These are phyloP conservation scores for Ramularia endophylla DNA, from an alignment of 2,329 filamentous ascomycete species.

Conservation along the genomic window DNA sequence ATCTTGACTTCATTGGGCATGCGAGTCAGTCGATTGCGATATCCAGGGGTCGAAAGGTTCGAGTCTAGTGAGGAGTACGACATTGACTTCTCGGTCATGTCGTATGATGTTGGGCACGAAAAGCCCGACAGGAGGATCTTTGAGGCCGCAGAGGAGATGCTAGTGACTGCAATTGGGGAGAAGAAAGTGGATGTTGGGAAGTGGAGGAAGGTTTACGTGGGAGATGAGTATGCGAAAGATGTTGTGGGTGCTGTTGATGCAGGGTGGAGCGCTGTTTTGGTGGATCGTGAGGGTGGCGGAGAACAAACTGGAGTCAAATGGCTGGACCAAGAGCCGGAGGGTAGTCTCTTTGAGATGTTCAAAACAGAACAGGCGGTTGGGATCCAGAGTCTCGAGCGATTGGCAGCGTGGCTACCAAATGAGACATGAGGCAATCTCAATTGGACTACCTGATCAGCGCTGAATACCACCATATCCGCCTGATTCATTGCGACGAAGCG, in stretches of 20 bases:
- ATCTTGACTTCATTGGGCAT: conserved; percentile 52
- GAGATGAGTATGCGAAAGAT: conserved; percentile 50
- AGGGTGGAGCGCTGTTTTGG: conserved; percentile 43
- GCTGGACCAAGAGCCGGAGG: conserved; percentile 15
- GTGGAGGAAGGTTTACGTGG: conserved; percentile 46
- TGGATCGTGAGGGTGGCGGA: conserved; percentile 32
- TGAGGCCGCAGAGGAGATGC: conserved; percentile 45
- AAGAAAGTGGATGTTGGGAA: conserved; percentile 30
- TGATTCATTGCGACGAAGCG: conserved; percentile 43
- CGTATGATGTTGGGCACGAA: conserved; percentile 56
- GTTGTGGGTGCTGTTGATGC: conserved; percentile 42
- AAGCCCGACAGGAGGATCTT: conserved; percentile 57
- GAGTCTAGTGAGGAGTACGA: conserved; percentile 24
- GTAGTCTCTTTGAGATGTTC: conserved; percentile 15
- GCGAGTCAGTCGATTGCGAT: conserved; percentile 36
- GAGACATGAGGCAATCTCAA: not conserved
- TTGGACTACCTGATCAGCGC: not conserved
- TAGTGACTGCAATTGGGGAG: conserved; percentile 14
- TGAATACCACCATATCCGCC: not conserved
- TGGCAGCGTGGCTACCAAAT: conserved; percentile 21
- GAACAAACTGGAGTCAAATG: conserved; percentile 14
- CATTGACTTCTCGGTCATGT: conserved; percentile 55
- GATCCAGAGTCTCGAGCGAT: conserved; percentile 19
- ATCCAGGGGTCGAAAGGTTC: conserved; percentile 4
- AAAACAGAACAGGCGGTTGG: conserved; percentile 17